Conservation (phyloP, 2,329 filamentous ascomycete genomes). For the Pseudogymnoascus sp. region DNA sequence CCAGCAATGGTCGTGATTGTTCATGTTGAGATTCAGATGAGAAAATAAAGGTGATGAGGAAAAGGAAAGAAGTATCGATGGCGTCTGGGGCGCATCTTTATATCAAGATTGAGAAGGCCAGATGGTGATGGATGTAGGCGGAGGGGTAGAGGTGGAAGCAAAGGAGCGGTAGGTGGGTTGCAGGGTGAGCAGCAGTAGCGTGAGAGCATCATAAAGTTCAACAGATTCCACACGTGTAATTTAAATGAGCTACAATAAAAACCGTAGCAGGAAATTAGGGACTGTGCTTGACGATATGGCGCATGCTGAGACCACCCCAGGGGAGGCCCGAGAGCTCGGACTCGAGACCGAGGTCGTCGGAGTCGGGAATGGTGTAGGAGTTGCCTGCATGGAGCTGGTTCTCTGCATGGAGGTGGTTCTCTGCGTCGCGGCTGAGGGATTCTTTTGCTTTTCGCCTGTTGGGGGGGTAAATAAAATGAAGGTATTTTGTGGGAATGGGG, state of each 20-base stretch:
- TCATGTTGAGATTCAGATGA: not conserved
- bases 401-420: too few species aligned
- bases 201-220: too few species aligned
- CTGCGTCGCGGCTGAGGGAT: slow-evolving; percentile 51
- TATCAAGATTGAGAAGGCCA: not conserved
- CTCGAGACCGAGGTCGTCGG: slow-evolving; percentile 45
- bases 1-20: not conserved
- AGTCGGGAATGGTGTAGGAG: slow-evolving; percentile 54
- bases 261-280: too few species aligned
- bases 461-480: too few species aligned
- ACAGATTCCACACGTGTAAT: too few species aligned
- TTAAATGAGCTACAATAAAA: too few species aligned
- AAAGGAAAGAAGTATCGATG: not conserved
- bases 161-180: not conserved
- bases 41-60: not conserved
- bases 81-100: not conserved
- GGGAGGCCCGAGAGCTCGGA: slow-evolving; percentile 57
- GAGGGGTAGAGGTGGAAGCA: not conserved
- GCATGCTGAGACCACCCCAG: slow-evolving; percentile 63
- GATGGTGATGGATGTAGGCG: too few species aligned
- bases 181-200: not conserved
- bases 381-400: slow-evolving; percentile 57
- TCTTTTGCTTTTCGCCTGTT: slow-evolving; percentile 63
- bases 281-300: slow-evolving; percentile 35
- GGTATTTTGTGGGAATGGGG: too few species aligned